Evolutionary conservation across 1,284 basidiomycete genomes (phyloP).

Genomic region (Ceratobasidium sp.): DNA sequence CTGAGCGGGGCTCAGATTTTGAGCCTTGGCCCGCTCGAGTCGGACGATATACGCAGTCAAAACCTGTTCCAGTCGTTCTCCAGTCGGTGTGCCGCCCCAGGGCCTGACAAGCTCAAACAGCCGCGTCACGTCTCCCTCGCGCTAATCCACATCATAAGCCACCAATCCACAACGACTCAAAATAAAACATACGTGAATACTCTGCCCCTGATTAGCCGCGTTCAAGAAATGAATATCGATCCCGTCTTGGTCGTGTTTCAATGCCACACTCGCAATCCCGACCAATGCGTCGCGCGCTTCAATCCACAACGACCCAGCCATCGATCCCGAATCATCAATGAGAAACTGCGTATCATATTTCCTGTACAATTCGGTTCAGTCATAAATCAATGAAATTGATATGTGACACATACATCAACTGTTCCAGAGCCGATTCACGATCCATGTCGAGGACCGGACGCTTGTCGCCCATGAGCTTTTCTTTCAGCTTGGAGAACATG

Average conservation of each 20-base stretch:
- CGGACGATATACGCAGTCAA: slow-evolving; percentile 56
- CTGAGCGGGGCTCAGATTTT: not conserved
- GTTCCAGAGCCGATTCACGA: slow-evolving; percentile 5
- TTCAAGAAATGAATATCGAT: slow-evolving; percentile 63
- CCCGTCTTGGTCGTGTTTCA: slow-evolving; percentile 58
- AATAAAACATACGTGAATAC: slow-evolving; percentile 39
- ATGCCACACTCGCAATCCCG: slow-evolving; percentile 54
- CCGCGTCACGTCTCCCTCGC: slow-evolving; percentile 47
- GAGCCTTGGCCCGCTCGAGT: slow-evolving; percentile 52
- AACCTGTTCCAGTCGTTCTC: slow-evolving; percentile 57
- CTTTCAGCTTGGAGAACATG: slow-evolving; percentile 6
- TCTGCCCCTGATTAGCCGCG: slow-evolving; percentile 38
- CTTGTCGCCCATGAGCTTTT: not conserved
- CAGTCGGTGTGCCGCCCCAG: slow-evolving; percentile 58
- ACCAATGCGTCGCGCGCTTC: slow-evolving; percentile 58
- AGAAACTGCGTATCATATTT: slow-evolving; percentile 30
- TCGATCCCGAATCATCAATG: slow-evolving; percentile 60
- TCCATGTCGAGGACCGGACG: not conserved
- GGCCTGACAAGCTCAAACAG: slow-evolving; percentile 58
- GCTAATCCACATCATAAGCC: not conserved
- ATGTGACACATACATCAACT: slow-evolving; percentile 21
- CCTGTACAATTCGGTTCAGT: too few relatives aligned
- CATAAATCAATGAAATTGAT: not conserved
- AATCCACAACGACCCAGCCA: slow-evolving; percentile 58
- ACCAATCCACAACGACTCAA: too few relatives aligned